Base-by-base conservation (phyloP, 78 protist species). In the Speleostelium caveatum region DNA sequence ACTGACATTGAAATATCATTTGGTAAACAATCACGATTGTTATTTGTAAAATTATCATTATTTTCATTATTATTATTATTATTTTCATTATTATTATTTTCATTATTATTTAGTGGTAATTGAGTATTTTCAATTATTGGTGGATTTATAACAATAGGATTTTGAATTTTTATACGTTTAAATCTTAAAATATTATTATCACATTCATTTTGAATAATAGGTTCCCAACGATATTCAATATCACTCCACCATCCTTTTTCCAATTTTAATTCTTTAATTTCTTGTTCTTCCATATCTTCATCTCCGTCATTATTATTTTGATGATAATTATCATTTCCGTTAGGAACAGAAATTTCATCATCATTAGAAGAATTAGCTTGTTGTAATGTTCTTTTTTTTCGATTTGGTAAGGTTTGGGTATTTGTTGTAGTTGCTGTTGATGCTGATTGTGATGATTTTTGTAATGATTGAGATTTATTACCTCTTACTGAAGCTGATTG, bases 221-320 rank as follows among this genome's bases (percentile, higher is more conserved):
- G 32, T 53, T 72, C 39, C 77, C 77, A 72, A 2, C 7, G 6
- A 30, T 42, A 72, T 42, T 41, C 17, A 42, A 42, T 38, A 45
- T 72, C 77, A 32, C 21, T 53, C 77, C 77, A 72, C 77, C 77
- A 72, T 4, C 55, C 63, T 33, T 55, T 72, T 28, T 26, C 59
- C 3, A 7, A 28, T 49, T 6, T 17, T 14, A 12, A 14, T 17
- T 49, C 77, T 53, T 45, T 17, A n/a, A 53, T 3, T 53, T 38
- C 21, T 6, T 45, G 17, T 6, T 72, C 51, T 7, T 32, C 49
- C 16, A 32, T 32, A 39, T 3, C 21, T 22, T 32, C 42, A 39
- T 17, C 61, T 45, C 21, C n/a, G 6, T 66, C 51, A n/a, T n/a
- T n/a, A n/a, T 66, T 39, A 42, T 66, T 39, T 58, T 58, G 24